Evolutionary conservation across 2,329 filamentous ascomycete genomes (phyloP), one percentile per base, ranked within the genome.

Genomic region (Dactylellina leptospora): DNA sequence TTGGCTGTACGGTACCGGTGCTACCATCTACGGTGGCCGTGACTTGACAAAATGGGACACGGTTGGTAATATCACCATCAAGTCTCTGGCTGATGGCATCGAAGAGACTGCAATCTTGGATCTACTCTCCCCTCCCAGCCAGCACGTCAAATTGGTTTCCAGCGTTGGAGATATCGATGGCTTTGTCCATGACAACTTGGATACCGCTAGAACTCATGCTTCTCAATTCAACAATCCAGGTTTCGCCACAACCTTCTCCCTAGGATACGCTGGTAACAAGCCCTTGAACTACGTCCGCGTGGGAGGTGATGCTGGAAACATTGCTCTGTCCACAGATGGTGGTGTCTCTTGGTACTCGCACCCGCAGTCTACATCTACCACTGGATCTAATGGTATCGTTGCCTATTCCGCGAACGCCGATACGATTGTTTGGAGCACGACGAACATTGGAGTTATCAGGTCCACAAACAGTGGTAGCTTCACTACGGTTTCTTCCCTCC

Each of bases 1-100:
- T 76, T 87, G 84, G 84, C 78, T 87, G 0, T 87, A 87, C 66
- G 84, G 83, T 18, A 87, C 85, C 0, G 85, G 85, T 0, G 77
- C 83, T 18, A 85, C 84, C 0, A 78, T 85, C 50, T 85, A 82
- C 33, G 84, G 84, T 9, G 84, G 85, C 0, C 82, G 82, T 54
- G 84, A 86, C 64, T 78, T 86, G 16, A 83, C 82, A 0, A 83
- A 83, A 10, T 86, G 85, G 85, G 84, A 85, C 58, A 81, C 81
- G 0, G 77, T 74, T 0, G 80, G 45, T 70, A 85, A 83, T 53
- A 53, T 86, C 64, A 82, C 81, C 0, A 82, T 86, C 53, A 75
- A 83, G 45, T 83, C 83, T 0, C 78, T 86, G 1, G 84, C 85
- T 0, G 81, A 83, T 36, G 85, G 85, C 0, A 85, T 86, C 22